Conservation (phyloP, 2,329 filamentous ascomycete species). For the Beauveria scarabaeidicola region DNA sequence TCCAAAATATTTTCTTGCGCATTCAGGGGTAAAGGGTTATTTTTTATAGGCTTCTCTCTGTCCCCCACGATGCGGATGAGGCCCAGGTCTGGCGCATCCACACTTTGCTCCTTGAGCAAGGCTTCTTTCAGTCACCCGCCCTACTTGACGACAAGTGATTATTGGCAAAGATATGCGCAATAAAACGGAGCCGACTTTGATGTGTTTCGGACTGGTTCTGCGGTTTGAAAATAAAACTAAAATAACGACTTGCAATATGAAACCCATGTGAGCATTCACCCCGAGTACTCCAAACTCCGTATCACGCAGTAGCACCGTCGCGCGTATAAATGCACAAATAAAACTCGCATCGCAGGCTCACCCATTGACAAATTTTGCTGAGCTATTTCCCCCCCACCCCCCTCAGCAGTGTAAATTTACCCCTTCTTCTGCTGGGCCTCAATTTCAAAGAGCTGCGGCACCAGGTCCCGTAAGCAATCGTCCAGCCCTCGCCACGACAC, state of each 20-base stretch:
- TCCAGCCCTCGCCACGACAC: conserved; percentile 42
- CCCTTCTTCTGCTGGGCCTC: not conserved
- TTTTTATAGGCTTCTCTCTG: too few species aligned
- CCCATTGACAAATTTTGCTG: not conserved
- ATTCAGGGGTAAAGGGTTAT: too few species aligned
- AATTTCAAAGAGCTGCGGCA: conserved; percentile 25
- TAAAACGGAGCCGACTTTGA: not conserved
- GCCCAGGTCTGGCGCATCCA: too few species aligned
- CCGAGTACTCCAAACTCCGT: not conserved
- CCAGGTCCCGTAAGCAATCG: conserved; percentile 41
- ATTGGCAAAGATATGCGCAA: too few species aligned
- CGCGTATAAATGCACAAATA: not conserved
- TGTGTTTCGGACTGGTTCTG: not conserved
- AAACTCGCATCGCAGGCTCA: not conserved
- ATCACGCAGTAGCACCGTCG: not conserved
- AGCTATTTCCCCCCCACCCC: too few species aligned
- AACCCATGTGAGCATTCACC: not conserved
- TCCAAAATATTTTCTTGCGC: too few species aligned
- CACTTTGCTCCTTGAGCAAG: too few species aligned
- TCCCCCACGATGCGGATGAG: too few species aligned
- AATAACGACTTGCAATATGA: not conserved
- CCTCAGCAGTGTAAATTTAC: not conserved
- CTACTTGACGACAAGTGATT: too few species aligned
- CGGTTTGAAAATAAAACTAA: not conserved
- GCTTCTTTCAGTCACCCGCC: too few species aligned